Percentiles rank a stretch among this genome's conserved stretches.
Evolutionary conservation across 2,329 filamentous ascomycete species (phyloP).

Genomic region (Claviceps pusilla): DNA sequence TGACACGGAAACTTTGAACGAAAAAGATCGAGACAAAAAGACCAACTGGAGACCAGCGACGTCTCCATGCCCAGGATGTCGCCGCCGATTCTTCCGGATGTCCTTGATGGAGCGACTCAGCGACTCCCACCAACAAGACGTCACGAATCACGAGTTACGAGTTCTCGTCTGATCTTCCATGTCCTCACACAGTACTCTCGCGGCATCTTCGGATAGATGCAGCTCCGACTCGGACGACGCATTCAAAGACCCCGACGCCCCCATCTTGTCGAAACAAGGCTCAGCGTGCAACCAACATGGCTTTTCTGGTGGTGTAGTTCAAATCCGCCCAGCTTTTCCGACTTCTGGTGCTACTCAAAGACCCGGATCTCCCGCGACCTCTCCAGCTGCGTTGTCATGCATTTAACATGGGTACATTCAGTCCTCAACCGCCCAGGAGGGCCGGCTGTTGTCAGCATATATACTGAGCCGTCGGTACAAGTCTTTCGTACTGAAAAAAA

Average conservation of each 20-base stretch:
- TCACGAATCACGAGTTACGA: neutral
- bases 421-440: neutral
- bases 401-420: neutral
- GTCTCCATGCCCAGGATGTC: too few species aligned
- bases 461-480: too few species aligned
- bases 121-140: neutral
- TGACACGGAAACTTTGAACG: too few species aligned
- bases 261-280: neutral
- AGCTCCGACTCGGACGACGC: constrained; percentile 1
- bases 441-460: neutral
- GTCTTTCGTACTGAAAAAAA: neutral
- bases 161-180: too few species aligned
- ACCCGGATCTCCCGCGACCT: neutral
- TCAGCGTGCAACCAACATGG: neutral
- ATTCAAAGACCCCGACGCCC: neutral
- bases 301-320: neutral
- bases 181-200: neutral
- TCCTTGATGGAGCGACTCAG: neutral
- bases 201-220: constrained; percentile 1
- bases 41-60: too few species aligned
- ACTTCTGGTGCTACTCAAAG: neutral
- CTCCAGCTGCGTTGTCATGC: neutral
- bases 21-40: too few species aligned
- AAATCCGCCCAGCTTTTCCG: neutral
- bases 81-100: neutral